phyloP scores from a whole-genome alignment of 2,329 filamentous ascomycete genomes.

The Mycosphaerella sp. region DNA sequence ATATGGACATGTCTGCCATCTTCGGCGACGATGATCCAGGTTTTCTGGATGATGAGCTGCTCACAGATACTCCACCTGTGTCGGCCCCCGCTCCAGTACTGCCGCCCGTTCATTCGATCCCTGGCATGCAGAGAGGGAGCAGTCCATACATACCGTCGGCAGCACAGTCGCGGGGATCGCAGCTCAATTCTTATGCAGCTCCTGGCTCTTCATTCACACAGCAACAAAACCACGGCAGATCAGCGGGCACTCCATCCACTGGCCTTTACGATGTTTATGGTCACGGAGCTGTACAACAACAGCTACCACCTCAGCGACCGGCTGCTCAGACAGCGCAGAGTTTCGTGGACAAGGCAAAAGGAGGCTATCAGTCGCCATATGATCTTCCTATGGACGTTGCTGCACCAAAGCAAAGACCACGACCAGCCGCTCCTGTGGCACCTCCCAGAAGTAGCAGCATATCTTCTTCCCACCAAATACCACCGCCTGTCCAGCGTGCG shows the following conservation, averaged over 20 bases:
- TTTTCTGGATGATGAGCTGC: slow-evolving; percentile 62
- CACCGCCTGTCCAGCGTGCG: slow-evolving; percentile 5
- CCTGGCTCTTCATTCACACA: slow-evolving; percentile 17
- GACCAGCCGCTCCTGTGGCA: slow-evolving; percentile 41
- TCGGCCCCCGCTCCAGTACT: slow-evolving; percentile 9
- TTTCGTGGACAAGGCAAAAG: slow-evolving; percentile 84
- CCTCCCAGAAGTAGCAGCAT: slow-evolving; percentile 54
- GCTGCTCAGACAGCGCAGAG: slow-evolving; percentile 58
- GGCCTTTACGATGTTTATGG: slow-evolving; percentile 32
- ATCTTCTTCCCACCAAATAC: slow-evolving; percentile 14
- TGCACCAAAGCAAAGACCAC: slow-evolving; percentile 54
- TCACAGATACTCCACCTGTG: slow-evolving; percentile 7
- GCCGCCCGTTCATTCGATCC: slow-evolving; percentile 9
- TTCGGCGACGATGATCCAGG: slow-evolving; percentile 81
- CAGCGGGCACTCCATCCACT: slow-evolving; percentile 31
- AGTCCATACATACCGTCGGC: slow-evolving; percentile 17
- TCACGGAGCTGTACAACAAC: slow-evolving; percentile 17
- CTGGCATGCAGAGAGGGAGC: slow-evolving; percentile 5
- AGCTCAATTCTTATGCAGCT: slow-evolving; percentile 20
- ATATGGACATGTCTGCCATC: slow-evolving; percentile 58
- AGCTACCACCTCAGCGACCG: slow-evolving; percentile 38
- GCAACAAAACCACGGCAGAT: slow-evolving; percentile 25
- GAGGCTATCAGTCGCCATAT: slow-evolving; percentile 89
- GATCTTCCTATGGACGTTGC: slow-evolving; percentile 87
- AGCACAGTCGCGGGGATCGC: slow-evolving; percentile 8